These are phyloP conservation scores for Saccharomycopsis sp. DNA, from an alignment of 805 yeast species.

Conservation along the genomic window DNA sequence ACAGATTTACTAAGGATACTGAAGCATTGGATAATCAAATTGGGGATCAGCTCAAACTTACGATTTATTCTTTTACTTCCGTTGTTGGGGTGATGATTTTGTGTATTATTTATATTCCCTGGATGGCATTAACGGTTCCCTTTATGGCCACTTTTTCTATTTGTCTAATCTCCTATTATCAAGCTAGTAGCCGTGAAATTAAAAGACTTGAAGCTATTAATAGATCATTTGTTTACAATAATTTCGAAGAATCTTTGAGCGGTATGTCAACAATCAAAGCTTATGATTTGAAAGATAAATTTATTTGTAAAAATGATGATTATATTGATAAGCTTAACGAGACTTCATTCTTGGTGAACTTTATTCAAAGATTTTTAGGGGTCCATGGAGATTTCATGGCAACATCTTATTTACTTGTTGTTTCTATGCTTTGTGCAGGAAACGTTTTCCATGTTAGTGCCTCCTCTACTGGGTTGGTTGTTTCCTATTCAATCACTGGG, in stretches of 20 bases:
- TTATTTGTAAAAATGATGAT: constrained; percentile 33
- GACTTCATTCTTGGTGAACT: constrained; percentile 49
- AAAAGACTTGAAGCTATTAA: constrained; percentile 65
- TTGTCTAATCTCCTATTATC: constrained; percentile 42
- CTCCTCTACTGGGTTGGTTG: constrained; percentile 56
- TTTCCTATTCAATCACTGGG: constrained; percentile 50
- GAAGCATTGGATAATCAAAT: constrained; percentile 74
- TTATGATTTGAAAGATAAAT: constrained; percentile 36
- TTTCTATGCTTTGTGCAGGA: constrained; percentile 50
- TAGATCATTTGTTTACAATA: constrained; percentile 60
- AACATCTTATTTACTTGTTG: constrained; percentile 39
- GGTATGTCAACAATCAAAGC: constrained; percentile 61
- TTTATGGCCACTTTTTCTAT: constrained; percentile 34
- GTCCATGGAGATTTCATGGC: constrained; percentile 49
- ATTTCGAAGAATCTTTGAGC: constrained; percentile 58
- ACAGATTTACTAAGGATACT: constrained; percentile 78
- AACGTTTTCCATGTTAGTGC: constrained; percentile 49
- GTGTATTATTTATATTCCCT: constrained; percentile 62
- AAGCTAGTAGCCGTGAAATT: constrained; percentile 63
- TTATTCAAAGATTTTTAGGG: constrained; percentile 66
- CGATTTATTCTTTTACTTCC: constrained; percentile 38
- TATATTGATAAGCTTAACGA: constrained; percentile 54
- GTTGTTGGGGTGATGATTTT: constrained; percentile 55
- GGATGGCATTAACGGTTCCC: constrained; percentile 59
- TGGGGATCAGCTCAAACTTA: constrained; percentile 53